phyloP scores from a whole-genome alignment of 139 green algal genomes.

The Coelastrella sp. region DNA sequence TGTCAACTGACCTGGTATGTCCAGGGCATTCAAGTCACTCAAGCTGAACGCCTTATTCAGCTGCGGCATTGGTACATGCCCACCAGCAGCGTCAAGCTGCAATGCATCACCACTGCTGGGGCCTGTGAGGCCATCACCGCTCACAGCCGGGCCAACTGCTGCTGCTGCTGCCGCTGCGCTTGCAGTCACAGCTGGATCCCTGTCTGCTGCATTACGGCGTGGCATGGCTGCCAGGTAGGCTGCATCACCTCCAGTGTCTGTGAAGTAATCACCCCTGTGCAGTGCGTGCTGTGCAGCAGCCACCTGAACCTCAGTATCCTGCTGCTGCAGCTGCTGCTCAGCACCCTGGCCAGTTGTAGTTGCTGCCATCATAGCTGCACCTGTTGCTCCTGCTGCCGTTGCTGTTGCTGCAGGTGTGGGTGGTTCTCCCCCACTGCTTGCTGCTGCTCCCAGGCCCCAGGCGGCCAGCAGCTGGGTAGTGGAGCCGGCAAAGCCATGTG shows the following conservation, averaged over 20 bases:
- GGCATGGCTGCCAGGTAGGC: background rate
- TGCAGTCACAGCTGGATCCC: background rate
- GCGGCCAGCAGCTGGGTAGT: constrained; percentile 13
- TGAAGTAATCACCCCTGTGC: too few relatives aligned
- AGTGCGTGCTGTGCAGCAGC: background rate
- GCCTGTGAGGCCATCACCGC: background rate
- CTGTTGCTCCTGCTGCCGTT: background rate
- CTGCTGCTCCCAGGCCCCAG: background rate
- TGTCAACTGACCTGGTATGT: constrained; percentile 6
- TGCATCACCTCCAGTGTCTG: background rate
- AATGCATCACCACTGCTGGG: background rate
- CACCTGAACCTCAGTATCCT: background rate
- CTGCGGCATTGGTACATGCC: background rate
- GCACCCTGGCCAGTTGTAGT: background rate
- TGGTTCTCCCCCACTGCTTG: background rate
- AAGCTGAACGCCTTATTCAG: constrained; percentile 22
- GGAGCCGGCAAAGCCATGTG: background rate
- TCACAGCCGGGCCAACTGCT: background rate
- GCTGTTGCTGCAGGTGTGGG: constrained; percentile 9
- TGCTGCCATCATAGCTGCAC: background rate
- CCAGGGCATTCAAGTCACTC: constrained; percentile 19
- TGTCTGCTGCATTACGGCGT: background rate
- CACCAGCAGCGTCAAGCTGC: background rate
- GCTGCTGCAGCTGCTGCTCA: constrained; percentile 14
- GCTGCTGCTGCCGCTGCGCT: background rate